These are phyloP conservation scores for Alternaria postmessia DNA, from an alignment of 2,329 filamentous ascomycete genomes.

Conservation along the genomic window DNA sequence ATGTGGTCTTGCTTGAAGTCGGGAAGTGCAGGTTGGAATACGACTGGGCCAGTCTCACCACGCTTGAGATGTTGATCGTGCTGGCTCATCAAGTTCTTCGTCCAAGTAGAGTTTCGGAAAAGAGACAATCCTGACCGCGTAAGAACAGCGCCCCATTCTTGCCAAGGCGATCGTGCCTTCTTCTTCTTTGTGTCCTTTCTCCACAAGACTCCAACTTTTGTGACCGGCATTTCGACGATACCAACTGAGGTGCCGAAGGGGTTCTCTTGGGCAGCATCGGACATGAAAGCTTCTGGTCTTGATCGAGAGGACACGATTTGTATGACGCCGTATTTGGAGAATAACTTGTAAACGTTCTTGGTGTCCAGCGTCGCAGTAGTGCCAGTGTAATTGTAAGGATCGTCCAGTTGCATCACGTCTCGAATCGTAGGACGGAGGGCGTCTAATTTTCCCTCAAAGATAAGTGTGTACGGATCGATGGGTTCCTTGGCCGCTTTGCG, in stretches of 20 bases:
- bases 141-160: constrained; percentile 96
- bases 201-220: constrained; percentile 94
- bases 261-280: constrained; percentile 82
- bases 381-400: constrained; percentile 88
- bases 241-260: constrained; percentile 83
- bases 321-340: constrained; percentile 88
- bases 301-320: constrained; percentile 96
- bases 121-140: constrained; percentile 98
- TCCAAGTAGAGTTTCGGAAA: constrained; percentile 92
- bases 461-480: constrained; percentile 93
- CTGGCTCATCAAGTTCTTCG: constrained; percentile 89
- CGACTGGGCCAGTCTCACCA: constrained; percentile 78
- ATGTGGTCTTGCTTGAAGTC: constrained; percentile 94
- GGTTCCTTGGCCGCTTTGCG: constrained; percentile 78
- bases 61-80: constrained; percentile 82
- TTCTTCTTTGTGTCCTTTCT: constrained; percentile 93
- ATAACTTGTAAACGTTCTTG: constrained; percentile 82
- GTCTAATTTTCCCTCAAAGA: constrained; percentile 88
- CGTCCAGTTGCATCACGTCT: constrained; percentile 91
- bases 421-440: constrained; percentile 82
- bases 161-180: constrained; percentile 94
- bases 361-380: constrained; percentile 79
- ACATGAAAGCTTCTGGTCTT: constrained; percentile 93
- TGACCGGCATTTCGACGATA: constrained; percentile 96
- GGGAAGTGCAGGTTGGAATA: constrained; percentile 88